These are phyloP conservation scores for Cryptosporidium bovis DNA, from an alignment of 169 alveolate species.

Conservation along the genomic window DNA sequence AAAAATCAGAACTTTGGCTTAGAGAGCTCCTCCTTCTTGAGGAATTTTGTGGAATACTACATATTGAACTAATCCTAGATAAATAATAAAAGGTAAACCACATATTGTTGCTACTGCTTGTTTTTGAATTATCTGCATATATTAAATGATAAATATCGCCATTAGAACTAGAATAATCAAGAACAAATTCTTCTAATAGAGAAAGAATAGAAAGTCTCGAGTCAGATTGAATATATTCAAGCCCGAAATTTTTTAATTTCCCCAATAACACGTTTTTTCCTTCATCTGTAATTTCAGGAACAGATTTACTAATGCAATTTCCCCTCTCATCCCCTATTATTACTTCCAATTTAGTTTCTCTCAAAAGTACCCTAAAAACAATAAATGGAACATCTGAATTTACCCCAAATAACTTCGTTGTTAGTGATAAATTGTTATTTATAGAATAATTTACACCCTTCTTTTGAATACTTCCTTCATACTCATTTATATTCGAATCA, in stretches of 20 bases:
- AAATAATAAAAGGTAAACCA: constrained; percentile 56
- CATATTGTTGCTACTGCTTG: constrained; percentile 7
- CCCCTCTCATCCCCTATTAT: constrained; percentile 2
- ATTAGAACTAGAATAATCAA: constrained; percentile 24
- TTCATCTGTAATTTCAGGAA: background rate
- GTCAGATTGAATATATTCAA: constrained; percentile 53
- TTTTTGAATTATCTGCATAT: constrained; percentile 21
- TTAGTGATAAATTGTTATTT: background rate
- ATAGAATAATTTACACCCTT: background rate
- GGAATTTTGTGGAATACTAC: constrained; percentile 16
- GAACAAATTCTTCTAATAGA: constrained; percentile 44
- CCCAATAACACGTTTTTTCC: constrained; percentile 21
- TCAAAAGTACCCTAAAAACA: constrained; percentile 37
- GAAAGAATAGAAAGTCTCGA: constrained; percentile 36
- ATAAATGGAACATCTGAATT: constrained; percentile 53
- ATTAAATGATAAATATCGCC: constrained; percentile 37
- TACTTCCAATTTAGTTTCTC: constrained; percentile 49
- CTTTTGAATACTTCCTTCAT: background rate
- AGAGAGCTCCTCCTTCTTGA: constrained; percentile 25
- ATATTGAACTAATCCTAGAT: constrained; percentile 7
- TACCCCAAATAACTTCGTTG: constrained; percentile 1
- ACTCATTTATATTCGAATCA: background rate
- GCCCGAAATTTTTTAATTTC: constrained; percentile 30
- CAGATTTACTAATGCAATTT: background rate
- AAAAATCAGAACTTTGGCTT: constrained; percentile 42